A percentile compares a stretch with the other conserved stretches of the same genome.
Conservation (phyloP, 179 eudicot species). For the Beta corolliflora region DNA sequence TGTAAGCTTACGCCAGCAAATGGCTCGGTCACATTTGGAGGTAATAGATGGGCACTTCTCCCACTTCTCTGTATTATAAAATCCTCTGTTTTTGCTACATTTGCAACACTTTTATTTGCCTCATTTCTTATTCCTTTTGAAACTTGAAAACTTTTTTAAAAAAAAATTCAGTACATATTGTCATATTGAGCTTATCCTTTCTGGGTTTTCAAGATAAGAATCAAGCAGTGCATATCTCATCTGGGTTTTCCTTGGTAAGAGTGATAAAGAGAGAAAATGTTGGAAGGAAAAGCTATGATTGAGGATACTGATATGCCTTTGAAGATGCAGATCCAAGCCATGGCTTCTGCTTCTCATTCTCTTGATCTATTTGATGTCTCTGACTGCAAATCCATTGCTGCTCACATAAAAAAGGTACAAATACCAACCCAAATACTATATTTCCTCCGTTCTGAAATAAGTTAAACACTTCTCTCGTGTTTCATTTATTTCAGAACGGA, state of each 20-base stretch:
- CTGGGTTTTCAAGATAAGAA: slow-evolving; percentile 28
- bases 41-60: not conserved
- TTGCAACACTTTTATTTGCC: slow-evolving; percentile 1
- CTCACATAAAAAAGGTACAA: slow-evolving; percentile 84
- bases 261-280: slow-evolving; percentile 49
- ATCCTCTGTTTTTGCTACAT: not conserved
- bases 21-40: slow-evolving; percentile 20
- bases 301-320: slow-evolving; percentile 92
- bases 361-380: slow-evolving; percentile 80
- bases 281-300: slow-evolving; percentile 88
- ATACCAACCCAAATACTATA: not conserved
- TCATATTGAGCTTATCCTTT: slow-evolving; percentile 7
- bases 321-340: slow-evolving; percentile 97
- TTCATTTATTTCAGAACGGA: too few relatives aligned
- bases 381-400: slow-evolving; percentile 78
- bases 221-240: slow-evolving; percentile 2
- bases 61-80: slow-evolving; percentile 3
- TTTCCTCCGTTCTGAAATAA: too few relatives aligned
- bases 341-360: slow-evolving; percentile 86
- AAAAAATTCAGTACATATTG: not conserved
- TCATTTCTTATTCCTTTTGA: not conserved
- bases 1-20: slow-evolving; percentile 20
- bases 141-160: not conserved
- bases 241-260: not conserved
- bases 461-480: too few relatives aligned